Conservation (phyloP, 176 grass and related monocot species). For the Themeda triandra region DNA sequence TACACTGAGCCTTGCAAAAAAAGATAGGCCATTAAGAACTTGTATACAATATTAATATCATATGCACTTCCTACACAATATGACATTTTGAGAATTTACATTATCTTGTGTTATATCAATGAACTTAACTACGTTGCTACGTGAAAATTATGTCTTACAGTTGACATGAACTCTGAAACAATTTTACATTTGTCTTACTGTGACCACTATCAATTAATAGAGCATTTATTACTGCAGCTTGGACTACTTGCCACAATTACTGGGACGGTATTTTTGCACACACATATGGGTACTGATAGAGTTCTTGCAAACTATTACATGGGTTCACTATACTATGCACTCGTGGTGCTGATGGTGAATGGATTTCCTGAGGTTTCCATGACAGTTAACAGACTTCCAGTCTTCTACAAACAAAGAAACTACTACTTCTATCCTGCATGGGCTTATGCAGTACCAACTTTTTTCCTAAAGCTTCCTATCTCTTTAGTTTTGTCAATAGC, state of each 20-base stretch:
- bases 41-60: too few species aligned
- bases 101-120: too few species aligned
- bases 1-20: too few species aligned
- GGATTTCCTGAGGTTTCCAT: conserved; percentile 71
- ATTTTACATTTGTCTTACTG: neutral
- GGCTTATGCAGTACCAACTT: conserved; percentile 77
- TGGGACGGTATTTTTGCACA: conserved; percentile 62
- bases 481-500: conserved; percentile 64
- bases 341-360: conserved; percentile 64
- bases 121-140: too few species aligned
- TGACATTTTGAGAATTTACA: too few species aligned
- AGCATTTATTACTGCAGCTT: conserved; percentile 42
- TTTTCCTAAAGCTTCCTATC: conserved; percentile 64
- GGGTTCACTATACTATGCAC: conserved; percentile 71
- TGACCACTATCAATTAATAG: neutral
- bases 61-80: too few species aligned
- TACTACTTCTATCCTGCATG: conserved; percentile 79
- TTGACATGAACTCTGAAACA: neutral
- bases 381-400: conserved; percentile 57
- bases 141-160: neutral
- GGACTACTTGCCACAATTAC: conserved; percentile 47
- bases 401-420: conserved; percentile 84
- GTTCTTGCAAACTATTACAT: conserved; percentile 65
- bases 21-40: too few species aligned
- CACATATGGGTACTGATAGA: conserved; percentile 50